Base-by-base conservation (phyloP, 345 rosid species). In the Arabis hirsuta region DNA sequence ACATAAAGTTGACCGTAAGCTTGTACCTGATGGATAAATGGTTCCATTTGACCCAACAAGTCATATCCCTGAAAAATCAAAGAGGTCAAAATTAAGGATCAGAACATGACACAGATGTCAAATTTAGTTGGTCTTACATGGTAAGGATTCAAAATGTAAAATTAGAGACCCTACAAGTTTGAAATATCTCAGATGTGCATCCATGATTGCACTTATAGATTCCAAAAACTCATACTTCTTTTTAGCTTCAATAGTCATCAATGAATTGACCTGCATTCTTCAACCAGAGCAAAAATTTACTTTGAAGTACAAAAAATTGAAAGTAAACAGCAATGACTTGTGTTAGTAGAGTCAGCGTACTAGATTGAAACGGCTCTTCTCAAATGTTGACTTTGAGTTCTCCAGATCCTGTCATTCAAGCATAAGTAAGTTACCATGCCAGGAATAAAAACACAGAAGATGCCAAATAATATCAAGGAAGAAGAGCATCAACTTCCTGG, bases 161-260 rank as follows among this genome's bases (percentile, higher is more conserved):
- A 51, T 32, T 42, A 34, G 38, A 53, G 43, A 58, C 78, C 67
- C 14, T 45, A 90, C 98, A 88, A 85, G 88, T 83, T 90, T 92
- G 71, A 90, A 92, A 73, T 87, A 87, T 88, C 91, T 86, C 77
- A 92, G 84, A 82, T 92, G 95, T 45, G 87, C 91, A 84, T 90
- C 96, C 98, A 90, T 83, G 65, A 90, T 87, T 73, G 96, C 91
- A 86, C 98, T 92, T 62, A 90, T 73, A 59, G 96, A 88, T 84
- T 92, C 96, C 84, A 92, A 66, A 82, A 92, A 92, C 86, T 92
- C 98, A 1, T 84, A 83, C 85, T 92, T 90, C 88, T 92, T 92
- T 81, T 84, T 92, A 4, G 90, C 79, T 87, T 90, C 98, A 55
- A 92, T 73, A 76, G 84, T 86, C 88, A 87, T 86, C 72, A 92